Conservation (phyloP, 306 rosid species). For the Vigna unguiculata region DNA sequence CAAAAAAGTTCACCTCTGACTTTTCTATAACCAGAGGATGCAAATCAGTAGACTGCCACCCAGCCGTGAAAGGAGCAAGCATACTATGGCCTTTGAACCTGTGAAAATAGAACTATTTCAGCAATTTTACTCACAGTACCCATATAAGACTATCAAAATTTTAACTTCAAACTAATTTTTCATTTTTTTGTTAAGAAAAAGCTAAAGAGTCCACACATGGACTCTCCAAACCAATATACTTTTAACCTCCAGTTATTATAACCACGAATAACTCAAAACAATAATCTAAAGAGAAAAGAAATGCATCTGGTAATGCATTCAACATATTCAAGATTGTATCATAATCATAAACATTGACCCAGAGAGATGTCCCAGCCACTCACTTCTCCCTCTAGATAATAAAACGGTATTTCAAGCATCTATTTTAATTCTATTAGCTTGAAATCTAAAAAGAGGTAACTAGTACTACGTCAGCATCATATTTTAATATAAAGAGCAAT, state of each 20-base stretch:
- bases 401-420: conserved; percentile 30
- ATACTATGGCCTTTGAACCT: conserved; percentile 87
- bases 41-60: conserved; percentile 70
- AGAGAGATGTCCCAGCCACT: conserved; percentile 6
- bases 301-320: conserved; percentile 25
- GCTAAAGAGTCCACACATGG: background rate
- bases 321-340: conserved; percentile 16
- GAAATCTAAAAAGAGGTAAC: background rate
- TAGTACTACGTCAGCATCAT: background rate
- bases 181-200: background rate
- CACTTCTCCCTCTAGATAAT: conserved; percentile 17
- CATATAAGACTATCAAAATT: background rate
- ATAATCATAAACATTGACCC: background rate
- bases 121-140: conserved; percentile 25
- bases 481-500: conserved; percentile 9
- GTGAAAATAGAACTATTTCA: conserved; percentile 44
- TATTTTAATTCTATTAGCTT: conserved; percentile 4
- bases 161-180: background rate
- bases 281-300: conserved; percentile 11
- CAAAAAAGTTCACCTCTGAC: conserved; percentile 69
- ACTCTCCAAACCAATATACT: conserved; percentile 10
- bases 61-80: conserved; percentile 99
- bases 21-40: conserved; percentile 80
- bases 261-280: conserved; percentile 8
- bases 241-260: conserved; percentile 7